Percentiles rank a stretch among this genome's conserved stretches.
phyloP scores from a whole-genome alignment of 1,139 yeast genomes.

The Sugiyamaella paludigena region DNA sequence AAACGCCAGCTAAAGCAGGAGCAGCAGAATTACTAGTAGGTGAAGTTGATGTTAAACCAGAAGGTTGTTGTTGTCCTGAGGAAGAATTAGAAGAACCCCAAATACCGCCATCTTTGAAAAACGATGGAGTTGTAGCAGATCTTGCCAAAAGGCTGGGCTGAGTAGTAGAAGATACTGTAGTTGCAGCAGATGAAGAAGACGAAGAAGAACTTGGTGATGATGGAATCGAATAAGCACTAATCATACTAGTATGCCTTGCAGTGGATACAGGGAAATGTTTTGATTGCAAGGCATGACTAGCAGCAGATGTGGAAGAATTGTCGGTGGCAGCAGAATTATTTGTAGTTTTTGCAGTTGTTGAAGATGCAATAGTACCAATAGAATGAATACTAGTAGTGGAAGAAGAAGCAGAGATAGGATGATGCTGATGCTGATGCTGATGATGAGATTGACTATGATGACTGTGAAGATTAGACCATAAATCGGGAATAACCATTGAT shows the following conservation, averaged over 20 bases:
- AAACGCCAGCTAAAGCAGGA: neutral
- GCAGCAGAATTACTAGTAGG: neutral
- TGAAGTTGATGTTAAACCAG: slow-evolving; percentile 1
- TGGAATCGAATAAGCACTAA: slow-evolving; percentile 8
- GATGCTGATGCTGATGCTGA: neutral
- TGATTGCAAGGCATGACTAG: slow-evolving; percentile 11
- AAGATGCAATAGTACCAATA: neutral
- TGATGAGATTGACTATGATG: neutral
- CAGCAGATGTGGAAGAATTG: neutral
- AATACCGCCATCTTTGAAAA: slow-evolving; percentile 11
- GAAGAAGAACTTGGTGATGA: slow-evolving; percentile 9
- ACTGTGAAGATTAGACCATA: slow-evolving; percentile 12
- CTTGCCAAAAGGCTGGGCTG: slow-evolving; percentile 9
- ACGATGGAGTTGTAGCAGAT: slow-evolving; percentile 13
- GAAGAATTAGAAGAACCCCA: slow-evolving; percentile 11
- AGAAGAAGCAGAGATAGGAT: neutral
- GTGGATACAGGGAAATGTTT: slow-evolving; percentile 16
- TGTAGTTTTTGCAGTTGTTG: neutral
- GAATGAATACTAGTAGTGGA: neutral
- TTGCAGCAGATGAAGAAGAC: slow-evolving; percentile 9
- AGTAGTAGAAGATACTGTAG: slow-evolving; percentile 7
- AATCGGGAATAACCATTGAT: slow-evolving; percentile 13
- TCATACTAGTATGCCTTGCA: slow-evolving; percentile 7
- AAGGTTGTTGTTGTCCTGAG: neutral
- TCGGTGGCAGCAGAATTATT: neutral